These are phyloP conservation scores for Rhizopus microsporus DNA, from an alignment of 371 early-diverging fungal genomes.

Conservation along the genomic window DNA sequence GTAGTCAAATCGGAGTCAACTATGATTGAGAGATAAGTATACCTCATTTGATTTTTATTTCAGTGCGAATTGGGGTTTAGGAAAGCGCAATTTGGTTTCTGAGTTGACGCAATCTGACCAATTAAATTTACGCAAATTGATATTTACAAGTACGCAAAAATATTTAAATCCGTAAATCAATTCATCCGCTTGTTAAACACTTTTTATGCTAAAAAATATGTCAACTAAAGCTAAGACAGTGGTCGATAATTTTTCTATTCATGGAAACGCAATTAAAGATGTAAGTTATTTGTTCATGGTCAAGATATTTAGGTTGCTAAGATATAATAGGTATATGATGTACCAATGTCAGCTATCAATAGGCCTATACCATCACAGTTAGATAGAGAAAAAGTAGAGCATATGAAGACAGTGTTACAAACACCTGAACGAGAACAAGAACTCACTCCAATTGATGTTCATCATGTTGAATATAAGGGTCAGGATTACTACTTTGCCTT, in stretches of 20 bases:
- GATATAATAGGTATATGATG: conserved; percentile 34
- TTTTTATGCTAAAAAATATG: conserved; percentile 10
- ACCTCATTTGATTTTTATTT: too few species aligned
- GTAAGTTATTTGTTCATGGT: conserved; percentile 10
- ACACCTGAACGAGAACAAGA: conserved; percentile 31
- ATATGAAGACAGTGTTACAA: conserved; percentile 36
- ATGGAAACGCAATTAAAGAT: conserved; percentile 38
- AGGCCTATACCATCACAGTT: conserved; percentile 48
- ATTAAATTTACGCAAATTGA: too few species aligned
- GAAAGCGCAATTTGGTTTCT: too few species aligned
- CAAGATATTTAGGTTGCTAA: background rate
- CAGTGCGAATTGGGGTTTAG: too few species aligned
- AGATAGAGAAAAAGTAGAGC: conserved; percentile 44
- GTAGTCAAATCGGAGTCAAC: too few species aligned
- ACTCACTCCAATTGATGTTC: conserved; percentile 50
- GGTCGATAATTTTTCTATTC: conserved; percentile 47
- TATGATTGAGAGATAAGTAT: too few species aligned
- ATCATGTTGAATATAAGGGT: conserved; percentile 43
- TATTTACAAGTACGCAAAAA: too few species aligned
- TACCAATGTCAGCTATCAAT: conserved; percentile 46
- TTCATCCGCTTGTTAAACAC: too few species aligned
- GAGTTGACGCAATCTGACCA: too few species aligned
- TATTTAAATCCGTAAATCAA: too few species aligned
- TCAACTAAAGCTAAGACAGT: background rate
- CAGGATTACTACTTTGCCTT: conserved; percentile 53